Conservation (phyloP, 148 eudicot genomes). For the Chenopodium suecicum region DNA sequence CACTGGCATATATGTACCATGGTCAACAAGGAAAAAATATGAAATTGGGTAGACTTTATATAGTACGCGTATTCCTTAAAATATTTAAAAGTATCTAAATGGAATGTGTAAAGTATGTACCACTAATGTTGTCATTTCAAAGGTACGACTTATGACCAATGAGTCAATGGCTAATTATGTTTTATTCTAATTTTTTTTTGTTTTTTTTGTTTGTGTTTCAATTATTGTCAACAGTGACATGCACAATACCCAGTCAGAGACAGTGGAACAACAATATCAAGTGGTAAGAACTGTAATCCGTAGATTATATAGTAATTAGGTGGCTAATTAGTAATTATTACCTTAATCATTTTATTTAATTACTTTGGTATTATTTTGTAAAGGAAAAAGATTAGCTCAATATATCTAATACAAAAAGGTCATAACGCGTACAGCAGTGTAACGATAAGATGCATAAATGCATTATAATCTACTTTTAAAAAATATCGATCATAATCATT, state of each 20-base stretch:
- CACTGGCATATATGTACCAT: too few species aligned
- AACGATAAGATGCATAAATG: not conserved
- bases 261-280: slow-evolving; percentile 35
- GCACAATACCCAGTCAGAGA: slow-evolving; percentile 24
- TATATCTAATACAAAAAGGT: not conserved
- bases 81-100: too few species aligned
- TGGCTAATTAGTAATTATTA: not conserved
- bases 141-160: not conserved
- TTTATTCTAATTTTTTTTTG: not conserved
- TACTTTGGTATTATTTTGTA: too few species aligned
- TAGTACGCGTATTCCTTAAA: too few species aligned
- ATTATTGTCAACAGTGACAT: slow-evolving; percentile 18
- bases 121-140: not conserved
- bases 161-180: too few species aligned
- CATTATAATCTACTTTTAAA: not conserved
- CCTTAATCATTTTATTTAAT: not conserved
- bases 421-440: not conserved
- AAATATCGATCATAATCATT: too few species aligned
- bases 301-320: not conserved
- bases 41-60: too few species aligned
- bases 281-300: slow-evolving; percentile 24
- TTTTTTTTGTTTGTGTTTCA: not conserved
- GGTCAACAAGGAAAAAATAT: too few species aligned
- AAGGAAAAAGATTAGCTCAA: not conserved
- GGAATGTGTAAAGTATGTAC: not conserved